Conservation (phyloP, 192 early-diverging fungal genomes). For the Umbelopsis sp. region DNA sequence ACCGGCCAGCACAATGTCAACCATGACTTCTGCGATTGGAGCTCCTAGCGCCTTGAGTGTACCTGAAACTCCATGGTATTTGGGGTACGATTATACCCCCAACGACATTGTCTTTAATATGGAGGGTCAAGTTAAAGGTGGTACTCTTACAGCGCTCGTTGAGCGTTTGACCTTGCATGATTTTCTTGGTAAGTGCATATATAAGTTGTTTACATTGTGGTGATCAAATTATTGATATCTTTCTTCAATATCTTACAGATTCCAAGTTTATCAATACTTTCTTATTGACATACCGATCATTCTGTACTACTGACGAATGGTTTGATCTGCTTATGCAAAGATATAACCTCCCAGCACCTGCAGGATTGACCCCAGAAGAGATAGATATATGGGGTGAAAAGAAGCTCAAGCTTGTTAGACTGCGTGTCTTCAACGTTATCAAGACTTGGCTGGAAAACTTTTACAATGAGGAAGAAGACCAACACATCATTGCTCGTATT, state of each 20-base stretch:
- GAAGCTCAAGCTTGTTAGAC: conserved; percentile 83
- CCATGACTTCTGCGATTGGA: not conserved
- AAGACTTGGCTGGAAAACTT: conserved; percentile 92
- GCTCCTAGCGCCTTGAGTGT: conserved; percentile 1
- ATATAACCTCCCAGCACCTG: conserved; percentile 73
- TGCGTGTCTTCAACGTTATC: conserved; percentile 91
- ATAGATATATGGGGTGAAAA: conserved; percentile 79
- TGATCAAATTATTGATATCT: not conserved
- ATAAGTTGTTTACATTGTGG: not conserved
- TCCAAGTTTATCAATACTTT: conserved; percentile 82
- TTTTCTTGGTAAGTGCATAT: conserved; percentile 46
- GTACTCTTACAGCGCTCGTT: conserved; percentile 74
- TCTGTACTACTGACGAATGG: conserved; percentile 78
- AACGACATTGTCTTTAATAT: conserved; percentile 72
- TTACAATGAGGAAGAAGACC: conserved; percentile 73
- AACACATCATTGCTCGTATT: conserved; percentile 24
- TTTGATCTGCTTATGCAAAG: conserved; percentile 77
- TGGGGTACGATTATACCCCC: conserved; percentile 61
- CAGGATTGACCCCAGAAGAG: conserved; percentile 65
- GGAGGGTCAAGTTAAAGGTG: conserved; percentile 83
- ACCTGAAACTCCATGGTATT: conserved; percentile 60
- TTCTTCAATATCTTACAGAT: conserved; percentile 46
- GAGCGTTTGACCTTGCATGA: conserved; percentile 85
- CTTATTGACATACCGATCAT: conserved; percentile 90
- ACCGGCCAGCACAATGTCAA: not conserved